Percentiles rank a stretch among this genome's conserved stretches.
Evolutionary conservation across 1,284 basidiomycete species (phyloP).

Genomic region (Irpex sp.): DNA sequence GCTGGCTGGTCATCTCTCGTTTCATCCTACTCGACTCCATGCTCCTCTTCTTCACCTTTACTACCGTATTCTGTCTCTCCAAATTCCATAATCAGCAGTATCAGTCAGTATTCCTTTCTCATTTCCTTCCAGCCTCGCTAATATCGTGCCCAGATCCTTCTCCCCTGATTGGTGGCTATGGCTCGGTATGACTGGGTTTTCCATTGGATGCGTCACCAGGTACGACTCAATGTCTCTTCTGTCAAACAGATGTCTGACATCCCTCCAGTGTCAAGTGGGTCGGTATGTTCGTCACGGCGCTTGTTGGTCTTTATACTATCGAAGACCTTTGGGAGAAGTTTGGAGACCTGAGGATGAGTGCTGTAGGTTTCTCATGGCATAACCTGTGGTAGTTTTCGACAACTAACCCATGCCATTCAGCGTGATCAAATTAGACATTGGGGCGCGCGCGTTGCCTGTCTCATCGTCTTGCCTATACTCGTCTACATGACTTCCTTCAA

Average conservation of each 20-base stretch:
- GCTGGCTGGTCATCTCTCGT: conserved; percentile 93
- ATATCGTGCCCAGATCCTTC: conserved; percentile 62
- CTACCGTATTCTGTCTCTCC: conserved; percentile 91
- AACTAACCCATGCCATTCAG: conserved; percentile 30
- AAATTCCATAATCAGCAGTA: conserved; percentile 98
- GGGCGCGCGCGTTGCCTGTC: conserved; percentile 81
- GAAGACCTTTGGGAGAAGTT: conserved; percentile 99
- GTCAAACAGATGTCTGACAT: background rate
- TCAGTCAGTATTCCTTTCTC: conserved; percentile 50
- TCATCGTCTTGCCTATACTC: conserved; percentile 87
- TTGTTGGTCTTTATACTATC: conserved; percentile 95
- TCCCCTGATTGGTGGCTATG: conserved; percentile 97
- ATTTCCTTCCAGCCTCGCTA: background rate
- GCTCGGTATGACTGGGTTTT: conserved; percentile 86
- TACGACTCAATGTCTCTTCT: conserved; percentile 24
- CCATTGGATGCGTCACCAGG: conserved; percentile 95
- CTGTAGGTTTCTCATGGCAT: conserved; percentile 48
- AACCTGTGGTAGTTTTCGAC: background rate
- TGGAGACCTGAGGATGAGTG: conserved; percentile 90
- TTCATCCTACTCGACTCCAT: conserved; percentile 98
- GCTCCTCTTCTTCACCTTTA: conserved; percentile 97
- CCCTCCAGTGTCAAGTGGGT: conserved; percentile 89
- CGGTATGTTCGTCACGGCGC: conserved; percentile 90
- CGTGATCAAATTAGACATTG: conserved; percentile 89
- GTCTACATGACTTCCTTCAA: conserved; percentile 97